Base-by-base conservation (phyloP, 164 flowering plant genomes). In the Saururus chinensis region DNA sequence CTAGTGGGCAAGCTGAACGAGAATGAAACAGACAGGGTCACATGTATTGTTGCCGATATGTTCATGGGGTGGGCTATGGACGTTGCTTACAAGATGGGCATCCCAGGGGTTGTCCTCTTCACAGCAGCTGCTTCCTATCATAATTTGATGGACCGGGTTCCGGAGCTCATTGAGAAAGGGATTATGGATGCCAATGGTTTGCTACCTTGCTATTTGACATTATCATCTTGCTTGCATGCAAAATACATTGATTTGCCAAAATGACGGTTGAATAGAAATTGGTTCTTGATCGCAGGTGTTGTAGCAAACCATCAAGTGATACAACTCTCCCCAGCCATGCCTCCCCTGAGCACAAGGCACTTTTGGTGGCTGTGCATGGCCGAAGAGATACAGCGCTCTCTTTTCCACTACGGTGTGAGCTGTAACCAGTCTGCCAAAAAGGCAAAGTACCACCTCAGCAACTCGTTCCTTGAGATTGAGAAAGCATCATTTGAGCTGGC, bases 1-100 rank as follows among this genome's bases (percentile, higher is more conserved):
- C 57, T 71, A 19, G 45, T 66, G 22, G 25, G 48, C 35, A 53
- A 67, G 24, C 58, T 62, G 26, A 57, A 48, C 24, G 65, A 56
- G 30, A 19, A 40, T 4, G 62, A 40, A 6, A 40, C 24, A 17
- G 62, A 41, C 13, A 51, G 60, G 53, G 25, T 67, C 40, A 52
- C 64, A 4, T 71, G 52, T 40, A 59, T 67, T 24, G 52, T 71
- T 1, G 74, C 65, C n/a, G 71, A 71, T 56, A 40, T 1, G 4
- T 13, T 42, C 10, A 45, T 56, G 45, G 64, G 53, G 4, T 62
- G 63, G 60, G 67, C 53, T 0, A 3, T 71, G 1, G 57, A 63
- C 4, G 62, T 71, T 1, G 67, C 67, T 4, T 19, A 48, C 42
- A 66, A 60, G 70, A 30, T 67, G 61, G 70, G 70, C 14, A 63